Base-by-base conservation (phyloP, 2,329 filamentous ascomycete species). In the Ascochyta lentis region DNA sequence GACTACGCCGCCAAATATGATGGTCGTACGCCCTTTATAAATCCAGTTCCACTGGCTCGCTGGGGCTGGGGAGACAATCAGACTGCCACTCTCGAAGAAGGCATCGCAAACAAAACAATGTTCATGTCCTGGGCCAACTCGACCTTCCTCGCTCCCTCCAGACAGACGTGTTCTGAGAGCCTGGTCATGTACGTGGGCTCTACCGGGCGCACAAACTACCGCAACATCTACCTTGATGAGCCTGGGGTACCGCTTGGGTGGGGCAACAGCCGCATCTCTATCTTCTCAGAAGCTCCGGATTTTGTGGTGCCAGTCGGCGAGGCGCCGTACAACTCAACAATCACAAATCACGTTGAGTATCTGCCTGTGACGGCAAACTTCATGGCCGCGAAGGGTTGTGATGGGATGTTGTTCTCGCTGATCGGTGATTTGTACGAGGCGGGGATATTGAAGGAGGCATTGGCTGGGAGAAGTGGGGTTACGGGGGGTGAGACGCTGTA, bases 351-450 rank as follows among this genome's bases (percentile, higher is more conserved):
- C 51, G 73, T 74, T 0, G 82, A 85, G 66, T 77, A 78, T 41
- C 67, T 87, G 31, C 86, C 86, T 0, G 85, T 88, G 0, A 81
- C 83, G 0, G 79, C 87, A 0, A 78, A 85, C 57, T 74, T 88
- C 19, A 73, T 88, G 72, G 85, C 79, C 0, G 82, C 84, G 0
- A 82, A 80, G 59, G 85, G 85, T 0, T 89, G 86, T 58, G 86
- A 88, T 70, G 82, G 83, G 0, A 77, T 87, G 75, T 63, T 88
- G 24, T 83, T 82, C 38, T 79, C 77, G 39, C 68, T 88, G 45
- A 81, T 84, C 2, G 73, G 79, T 45, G 81, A 84, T 38, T 57
- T 88, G 52, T 77, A 81, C 1, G 71, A 71, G 24, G 79, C 76
- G 15, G 84, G 83, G 0, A 76, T 86, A 3, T 19, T 86, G 38